These are phyloP conservation scores for Ceratocystis cubensis DNA, from an alignment of 2,329 filamentous ascomycete species.

Conservation along the genomic window DNA sequence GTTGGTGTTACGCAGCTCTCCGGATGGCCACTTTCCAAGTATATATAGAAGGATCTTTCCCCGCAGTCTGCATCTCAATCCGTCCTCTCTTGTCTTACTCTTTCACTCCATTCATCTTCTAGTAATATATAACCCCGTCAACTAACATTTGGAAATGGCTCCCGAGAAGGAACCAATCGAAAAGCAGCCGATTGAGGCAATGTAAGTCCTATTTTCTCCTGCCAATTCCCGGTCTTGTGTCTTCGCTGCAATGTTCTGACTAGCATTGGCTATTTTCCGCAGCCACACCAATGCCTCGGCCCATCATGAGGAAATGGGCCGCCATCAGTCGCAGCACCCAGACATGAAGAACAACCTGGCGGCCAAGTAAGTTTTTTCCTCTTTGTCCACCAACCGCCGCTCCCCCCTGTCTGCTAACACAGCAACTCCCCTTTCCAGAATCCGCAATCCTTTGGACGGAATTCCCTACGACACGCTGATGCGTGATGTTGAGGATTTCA, in stretches of 20 bases:
- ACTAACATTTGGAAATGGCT: background rate
- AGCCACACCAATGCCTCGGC: constrained; percentile 10
- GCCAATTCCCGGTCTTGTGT: background rate
- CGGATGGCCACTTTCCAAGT: background rate
- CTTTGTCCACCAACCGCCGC: background rate
- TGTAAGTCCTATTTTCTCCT: background rate
- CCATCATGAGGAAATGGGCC: constrained; percentile 21
- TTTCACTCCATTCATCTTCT: background rate
- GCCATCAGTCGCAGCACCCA: background rate
- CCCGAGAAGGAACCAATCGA: background rate
- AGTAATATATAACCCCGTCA: background rate
- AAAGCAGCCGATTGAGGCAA: background rate
- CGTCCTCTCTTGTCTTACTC: background rate
- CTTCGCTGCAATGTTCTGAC: background rate
- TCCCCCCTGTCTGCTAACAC: background rate
- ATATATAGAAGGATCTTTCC: constrained; percentile 7
- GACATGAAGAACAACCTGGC: constrained; percentile 31
- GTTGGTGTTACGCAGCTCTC: background rate
- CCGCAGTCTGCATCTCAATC: background rate
- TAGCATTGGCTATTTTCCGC: background rate
- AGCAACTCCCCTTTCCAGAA: constrained; percentile 26
- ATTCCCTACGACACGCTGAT: constrained; percentile 43
- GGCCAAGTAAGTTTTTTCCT: constrained; percentile 31
- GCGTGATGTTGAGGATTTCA: constrained; percentile 39
- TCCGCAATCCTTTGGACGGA: constrained; percentile 37